Percentiles rank a stretch among this genome's conserved stretches.
phyloP scores from a whole-genome alignment of 805 yeast species.

The Candida patagonica region DNA sequence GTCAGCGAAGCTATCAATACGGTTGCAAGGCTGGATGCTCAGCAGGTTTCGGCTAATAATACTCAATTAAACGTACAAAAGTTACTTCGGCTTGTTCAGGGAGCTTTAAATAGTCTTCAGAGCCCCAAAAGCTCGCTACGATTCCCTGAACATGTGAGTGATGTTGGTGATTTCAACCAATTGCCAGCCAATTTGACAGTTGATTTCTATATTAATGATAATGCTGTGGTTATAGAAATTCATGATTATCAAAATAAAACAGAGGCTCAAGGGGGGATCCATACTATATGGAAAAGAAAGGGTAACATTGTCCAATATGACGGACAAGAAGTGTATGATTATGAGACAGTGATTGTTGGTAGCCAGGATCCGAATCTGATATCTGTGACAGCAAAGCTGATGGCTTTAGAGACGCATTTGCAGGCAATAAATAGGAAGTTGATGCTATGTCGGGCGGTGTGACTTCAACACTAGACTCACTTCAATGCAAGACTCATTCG shows the following conservation, averaged over 20 bases:
- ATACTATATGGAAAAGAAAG: not conserved
- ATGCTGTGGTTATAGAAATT: conserved; percentile 14
- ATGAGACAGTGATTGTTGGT: conserved; percentile 17
- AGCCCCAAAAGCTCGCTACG: conserved; percentile 8
- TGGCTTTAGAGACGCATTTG: conserved; percentile 17
- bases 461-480: conserved; percentile 16
- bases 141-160: conserved; percentile 11
- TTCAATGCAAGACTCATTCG: conserved; percentile 13
- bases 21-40: conserved; percentile 1
- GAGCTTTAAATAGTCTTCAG: conserved; percentile 5
- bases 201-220: conserved; percentile 17
- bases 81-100: not conserved
- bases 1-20: conserved; percentile 9
- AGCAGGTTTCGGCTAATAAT: not conserved
- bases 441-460: conserved; percentile 35
- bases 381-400: conserved; percentile 17
- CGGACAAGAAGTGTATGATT: conserved; percentile 14
- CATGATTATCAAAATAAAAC: conserved; percentile 9
- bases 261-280: not conserved
- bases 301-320: conserved; percentile 7
- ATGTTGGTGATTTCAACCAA: conserved; percentile 6
- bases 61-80: conserved; percentile 2
- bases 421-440: conserved; percentile 16
- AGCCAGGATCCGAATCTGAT: conserved; percentile 22
- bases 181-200: conserved; percentile 8